These are phyloP conservation scores for Aotearoamyces nothofagi DNA, from an alignment of 2,329 filamentous ascomycete genomes.

Conservation along the genomic window DNA sequence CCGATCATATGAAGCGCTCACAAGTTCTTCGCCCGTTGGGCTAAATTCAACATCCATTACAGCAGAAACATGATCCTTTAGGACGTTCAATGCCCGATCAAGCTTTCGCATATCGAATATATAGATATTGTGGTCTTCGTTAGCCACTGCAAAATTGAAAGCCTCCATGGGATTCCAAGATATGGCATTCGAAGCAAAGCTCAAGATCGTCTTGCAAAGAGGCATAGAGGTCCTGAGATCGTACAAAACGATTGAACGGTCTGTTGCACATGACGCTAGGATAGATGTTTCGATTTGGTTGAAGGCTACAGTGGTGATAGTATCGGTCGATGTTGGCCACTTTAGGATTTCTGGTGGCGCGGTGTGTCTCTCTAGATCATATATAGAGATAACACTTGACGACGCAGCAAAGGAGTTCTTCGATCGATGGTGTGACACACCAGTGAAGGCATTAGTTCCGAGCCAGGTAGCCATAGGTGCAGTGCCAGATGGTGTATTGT, in stretches of 20 bases:
- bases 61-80: constrained; percentile 77
- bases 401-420: constrained; percentile 67
- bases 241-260: constrained; percentile 79
- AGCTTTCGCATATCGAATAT: constrained; percentile 93
- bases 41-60: constrained; percentile 96
- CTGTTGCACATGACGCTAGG: constrained; percentile 69
- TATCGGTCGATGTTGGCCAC: constrained; percentile 83
- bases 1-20: constrained; percentile 77
- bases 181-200: constrained; percentile 69
- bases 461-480: constrained; percentile 76
- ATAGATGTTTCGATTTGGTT: constrained; percentile 92
- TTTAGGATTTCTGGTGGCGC: constrained; percentile 68
- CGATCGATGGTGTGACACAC: constrained; percentile 67
- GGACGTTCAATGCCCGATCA: constrained; percentile 71
- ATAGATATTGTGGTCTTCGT: constrained; percentile 83
- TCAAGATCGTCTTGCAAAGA: constrained; percentile 66
- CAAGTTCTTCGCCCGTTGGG: constrained; percentile 85
- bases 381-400: constrained; percentile 69
- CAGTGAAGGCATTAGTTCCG: constrained; percentile 69
- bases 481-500: constrained; percentile 51
- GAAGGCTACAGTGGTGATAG: constrained; percentile 76
- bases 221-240: constrained; percentile 80
- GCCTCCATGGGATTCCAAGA: constrained; percentile 96
- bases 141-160: constrained; percentile 86
- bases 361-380: constrained; percentile 70